Evolutionary conservation across 345 rosid genomes (phyloP), one percentile per base, ranked within the genome.

Genomic region (Eucalyptus grandis): DNA sequence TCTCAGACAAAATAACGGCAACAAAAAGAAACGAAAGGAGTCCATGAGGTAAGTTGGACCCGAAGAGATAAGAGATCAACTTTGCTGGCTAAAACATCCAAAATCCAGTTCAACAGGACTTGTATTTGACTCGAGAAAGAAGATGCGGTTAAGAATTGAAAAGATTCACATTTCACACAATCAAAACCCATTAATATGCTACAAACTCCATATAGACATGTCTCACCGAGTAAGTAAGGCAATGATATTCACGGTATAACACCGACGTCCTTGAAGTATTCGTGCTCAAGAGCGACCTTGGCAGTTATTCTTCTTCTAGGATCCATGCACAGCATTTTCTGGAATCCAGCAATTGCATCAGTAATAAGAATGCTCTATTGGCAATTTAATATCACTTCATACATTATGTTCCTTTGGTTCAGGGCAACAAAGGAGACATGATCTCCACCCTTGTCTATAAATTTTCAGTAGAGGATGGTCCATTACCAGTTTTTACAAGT

Each of bases 271-370:
- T 93, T 95, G 95, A 97, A 97, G 95, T 96, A 98, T 26, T 93
- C 98, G 88, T 97, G 99, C 93, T 95, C 97, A 58, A 98, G 92
- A 44, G 99, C 99, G 4, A 89, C 92, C 93, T 95, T 95, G 60
- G 99, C 99, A 4, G 96, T 97, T 87, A 98, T 95, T 93, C 99
- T 98, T 94, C 93, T 94, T 86, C 92, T 90, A n/a, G 99, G 99
- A 95, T 98, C 98, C 96, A 97, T 91, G 92, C 95, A 90, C 24
- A 98, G 96, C 99, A 97, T 97, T 98, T 94, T 96, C 99, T 98
- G 98, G 51, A 89, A 94, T 22, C 83, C 67, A 53, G 77, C 24
- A 34, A 43, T 7, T 14, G 87, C 72, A 16, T 81, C 60, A 88
- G 80, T 16, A n/a, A 83, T 50, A 82, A 87, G 49, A 46, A 77